A percentile compares a stretch with the other conserved stretches of the same genome.
phyloP scores from a whole-genome alignment of 2,329 filamentous ascomycete species.

The Kalaharituber pfeilii region DNA sequence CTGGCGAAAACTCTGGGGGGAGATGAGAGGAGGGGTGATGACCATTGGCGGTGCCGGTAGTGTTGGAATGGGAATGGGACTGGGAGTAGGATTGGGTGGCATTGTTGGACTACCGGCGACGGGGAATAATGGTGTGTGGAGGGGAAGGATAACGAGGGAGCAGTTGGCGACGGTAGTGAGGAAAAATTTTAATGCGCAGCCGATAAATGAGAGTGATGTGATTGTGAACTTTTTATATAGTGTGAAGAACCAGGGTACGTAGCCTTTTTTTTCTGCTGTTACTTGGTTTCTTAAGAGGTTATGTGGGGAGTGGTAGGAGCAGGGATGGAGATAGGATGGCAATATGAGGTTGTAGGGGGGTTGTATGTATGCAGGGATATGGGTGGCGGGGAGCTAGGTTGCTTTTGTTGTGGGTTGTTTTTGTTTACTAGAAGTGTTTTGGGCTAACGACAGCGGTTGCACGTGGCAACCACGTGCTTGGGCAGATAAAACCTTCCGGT shows the following conservation, averaged over 20 bases:
- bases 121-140: constrained; percentile 47
- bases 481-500: constrained; percentile 17
- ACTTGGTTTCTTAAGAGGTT: background rate
- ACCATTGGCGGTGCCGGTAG: background rate
- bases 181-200: constrained; percentile 68
- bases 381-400: background rate
- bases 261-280: background rate
- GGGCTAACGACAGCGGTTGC: too few species aligned
- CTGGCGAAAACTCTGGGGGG: background rate
- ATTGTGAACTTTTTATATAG: constrained; percentile 65
- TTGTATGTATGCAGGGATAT: background rate
- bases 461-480: too few species aligned
- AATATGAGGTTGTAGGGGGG: background rate
- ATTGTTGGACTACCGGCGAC: constrained; percentile 59
- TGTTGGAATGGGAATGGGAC: too few species aligned
- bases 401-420: background rate
- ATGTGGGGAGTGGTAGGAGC: too few species aligned
- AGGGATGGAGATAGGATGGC: background rate
- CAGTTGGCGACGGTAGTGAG: constrained; percentile 49
- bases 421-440: too few species aligned
- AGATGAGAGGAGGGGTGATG: background rate
- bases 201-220: constrained; percentile 65
- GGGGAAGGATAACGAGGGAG: constrained; percentile 42
- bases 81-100: too few species aligned
- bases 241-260: constrained; percentile 39